Conservation (phyloP, 2,329 filamentous ascomycete genomes). For the Pleurostoma richardsiae region DNA sequence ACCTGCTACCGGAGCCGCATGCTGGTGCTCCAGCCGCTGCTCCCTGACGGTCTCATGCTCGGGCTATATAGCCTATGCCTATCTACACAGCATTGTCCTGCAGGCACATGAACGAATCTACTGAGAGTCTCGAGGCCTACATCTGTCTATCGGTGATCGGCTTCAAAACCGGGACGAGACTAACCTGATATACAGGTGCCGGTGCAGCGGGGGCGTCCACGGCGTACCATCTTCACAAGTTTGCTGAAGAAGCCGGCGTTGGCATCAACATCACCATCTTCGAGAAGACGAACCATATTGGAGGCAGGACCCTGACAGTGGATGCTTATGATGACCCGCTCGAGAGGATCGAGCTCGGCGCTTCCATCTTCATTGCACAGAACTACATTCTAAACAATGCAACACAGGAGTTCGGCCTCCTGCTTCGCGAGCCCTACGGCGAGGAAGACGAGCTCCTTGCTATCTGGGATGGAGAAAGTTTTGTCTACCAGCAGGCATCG, state of each 20-base stretch:
- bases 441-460: conserved; percentile 57
- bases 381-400: conserved; percentile 81
- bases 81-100: neutral
- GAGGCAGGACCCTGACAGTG: conserved; percentile 83
- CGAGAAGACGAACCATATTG: conserved; percentile 72
- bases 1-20: too few species aligned
- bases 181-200: conserved; percentile 56
- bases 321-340: conserved; percentile 64
- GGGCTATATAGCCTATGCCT: neutral
- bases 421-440: conserved; percentile 37
- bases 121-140: too few species aligned
- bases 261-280: conserved; percentile 80
- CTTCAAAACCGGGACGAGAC: too few species aligned
- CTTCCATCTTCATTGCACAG: conserved; percentile 81
- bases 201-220: conserved; percentile 84
- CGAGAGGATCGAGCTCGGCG: conserved; percentile 78
- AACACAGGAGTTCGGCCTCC: conserved; percentile 65
- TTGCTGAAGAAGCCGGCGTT: conserved; percentile 55
- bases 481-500: conserved; percentile 63
- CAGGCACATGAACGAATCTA: neutral
- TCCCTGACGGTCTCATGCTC: neutral
- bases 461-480: conserved; percentile 76
- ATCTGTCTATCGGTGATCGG: too few species aligned
- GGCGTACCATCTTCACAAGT: conserved; percentile 75
- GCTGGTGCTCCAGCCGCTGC: neutral